Evolutionary conservation across 2,329 filamentous ascomycete genomes (phyloP).

Genomic region (Cercospora sojina): DNA sequence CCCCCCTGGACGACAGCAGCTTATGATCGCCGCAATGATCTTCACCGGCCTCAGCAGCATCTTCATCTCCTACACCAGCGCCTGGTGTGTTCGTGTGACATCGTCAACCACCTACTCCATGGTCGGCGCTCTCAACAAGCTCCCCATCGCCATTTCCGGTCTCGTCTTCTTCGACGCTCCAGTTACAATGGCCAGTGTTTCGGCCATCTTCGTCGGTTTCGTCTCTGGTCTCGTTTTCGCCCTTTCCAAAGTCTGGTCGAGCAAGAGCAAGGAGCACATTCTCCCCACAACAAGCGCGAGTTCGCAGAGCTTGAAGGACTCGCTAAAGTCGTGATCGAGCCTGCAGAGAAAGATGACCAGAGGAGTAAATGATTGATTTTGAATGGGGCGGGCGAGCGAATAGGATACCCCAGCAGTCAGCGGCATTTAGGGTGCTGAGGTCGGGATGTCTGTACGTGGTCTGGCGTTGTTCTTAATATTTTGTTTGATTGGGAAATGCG

Average conservation of each 20-base stretch:
- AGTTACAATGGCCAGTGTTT: conserved; percentile 86
- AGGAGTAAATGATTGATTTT: background rate
- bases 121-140: conserved; percentile 97
- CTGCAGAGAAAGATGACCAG: background rate
- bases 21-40: conserved; percentile 80
- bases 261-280: conserved; percentile 59
- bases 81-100: conserved; percentile 97
- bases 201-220: conserved; percentile 88
- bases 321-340: conserved; percentile 62
- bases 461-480: background rate
- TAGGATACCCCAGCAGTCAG: background rate
- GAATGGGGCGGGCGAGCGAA: background rate
- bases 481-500: background rate
- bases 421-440: background rate
- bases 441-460: background rate
- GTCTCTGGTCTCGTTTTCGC: conserved; percentile 89
- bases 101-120: conserved; percentile 98
- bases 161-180: conserved; percentile 94
- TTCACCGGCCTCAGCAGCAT: conserved; percentile 90
- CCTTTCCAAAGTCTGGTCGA: conserved; percentile 80
- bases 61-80: conserved; percentile 99
- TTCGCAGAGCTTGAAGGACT: conserved; percentile 85
- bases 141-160: conserved; percentile 88
- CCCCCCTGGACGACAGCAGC: conserved; percentile 72
- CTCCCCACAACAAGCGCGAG: conserved; percentile 71